Evolutionary conservation across 306 rosid genomes (phyloP).

Genomic region (Vigna unguiculata): DNA sequence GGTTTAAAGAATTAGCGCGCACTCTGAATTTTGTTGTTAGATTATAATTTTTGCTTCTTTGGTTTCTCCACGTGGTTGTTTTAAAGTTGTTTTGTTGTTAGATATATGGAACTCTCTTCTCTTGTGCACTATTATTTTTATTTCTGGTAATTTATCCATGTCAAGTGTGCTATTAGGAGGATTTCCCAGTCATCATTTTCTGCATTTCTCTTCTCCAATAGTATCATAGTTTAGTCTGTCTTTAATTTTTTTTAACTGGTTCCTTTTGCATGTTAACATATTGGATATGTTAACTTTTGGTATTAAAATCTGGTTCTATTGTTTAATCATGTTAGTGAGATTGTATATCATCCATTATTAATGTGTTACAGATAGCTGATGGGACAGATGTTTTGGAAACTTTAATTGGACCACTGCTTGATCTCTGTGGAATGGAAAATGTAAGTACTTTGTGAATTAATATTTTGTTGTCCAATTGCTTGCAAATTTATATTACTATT

Average conservation of each 20-base stretch:
- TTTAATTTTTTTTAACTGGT: not conserved
- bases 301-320: constrained; percentile 33
- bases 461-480: constrained; percentile 36
- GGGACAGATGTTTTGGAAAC: constrained; percentile 69
- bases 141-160: constrained; percentile 13
- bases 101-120: not conserved
- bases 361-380: constrained; percentile 68
- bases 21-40: not conserved
- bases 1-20: not conserved
- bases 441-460: constrained; percentile 61
- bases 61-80: constrained; percentile 7
- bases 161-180: not conserved
- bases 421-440: constrained; percentile 72
- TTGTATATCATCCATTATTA: constrained; percentile 41
- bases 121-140: not conserved
- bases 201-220: constrained; percentile 19
- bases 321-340: constrained; percentile 34
- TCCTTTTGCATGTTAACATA: constrained; percentile 25
- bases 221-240: not conserved
- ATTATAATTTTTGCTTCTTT: not conserved
- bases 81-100: not conserved
- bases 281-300: constrained; percentile 27
- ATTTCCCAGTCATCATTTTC: not conserved
- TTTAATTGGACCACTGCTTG: constrained; percentile 74
- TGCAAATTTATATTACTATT: constrained; percentile 12